phyloP scores from a whole-genome alignment of 1,139 yeast species.

The Pichia sp. region DNA sequence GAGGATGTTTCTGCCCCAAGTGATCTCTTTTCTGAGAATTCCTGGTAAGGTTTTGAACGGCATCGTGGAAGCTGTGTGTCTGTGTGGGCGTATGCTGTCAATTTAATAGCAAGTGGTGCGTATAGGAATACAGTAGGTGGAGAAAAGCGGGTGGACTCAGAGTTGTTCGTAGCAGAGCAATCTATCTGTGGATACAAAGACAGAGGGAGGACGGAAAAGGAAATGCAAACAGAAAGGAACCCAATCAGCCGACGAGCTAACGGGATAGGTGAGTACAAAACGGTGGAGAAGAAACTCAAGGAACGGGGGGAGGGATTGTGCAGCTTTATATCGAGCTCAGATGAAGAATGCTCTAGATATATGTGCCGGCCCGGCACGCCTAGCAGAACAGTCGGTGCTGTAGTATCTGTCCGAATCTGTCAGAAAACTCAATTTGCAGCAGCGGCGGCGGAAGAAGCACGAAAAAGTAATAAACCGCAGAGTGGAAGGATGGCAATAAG shows the following conservation, averaged over 20 bases:
- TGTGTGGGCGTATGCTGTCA: not conserved
- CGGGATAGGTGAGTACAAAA: not conserved
- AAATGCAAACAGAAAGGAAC: too few relatives aligned
- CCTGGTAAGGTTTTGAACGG: conserved; percentile 41
- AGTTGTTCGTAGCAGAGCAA: too few relatives aligned
- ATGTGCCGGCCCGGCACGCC: not conserved
- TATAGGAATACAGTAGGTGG: too few relatives aligned
- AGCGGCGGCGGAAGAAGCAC: not conserved
- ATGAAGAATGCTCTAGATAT: not conserved
- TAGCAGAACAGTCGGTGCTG: not conserved
- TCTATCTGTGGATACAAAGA: too few relatives aligned
- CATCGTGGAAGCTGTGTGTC: conserved; percentile 10
- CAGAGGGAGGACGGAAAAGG: too few relatives aligned
- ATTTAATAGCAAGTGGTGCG: too few relatives aligned
- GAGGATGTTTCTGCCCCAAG: conserved; percentile 33
- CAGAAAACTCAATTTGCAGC: not conserved
- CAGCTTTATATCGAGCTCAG: not conserved
- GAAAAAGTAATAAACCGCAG: too few relatives aligned
- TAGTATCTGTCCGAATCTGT: not conserved
- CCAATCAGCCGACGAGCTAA: not conserved
- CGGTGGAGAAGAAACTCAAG: not conserved
- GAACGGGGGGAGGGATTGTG: not conserved
- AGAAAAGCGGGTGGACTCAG: too few relatives aligned
- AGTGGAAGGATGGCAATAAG: too few relatives aligned
- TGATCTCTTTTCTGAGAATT: conserved; percentile 39